phyloP scores from a whole-genome alignment of 192 early-diverging fungal species.

The Backusella australiensis region DNA sequence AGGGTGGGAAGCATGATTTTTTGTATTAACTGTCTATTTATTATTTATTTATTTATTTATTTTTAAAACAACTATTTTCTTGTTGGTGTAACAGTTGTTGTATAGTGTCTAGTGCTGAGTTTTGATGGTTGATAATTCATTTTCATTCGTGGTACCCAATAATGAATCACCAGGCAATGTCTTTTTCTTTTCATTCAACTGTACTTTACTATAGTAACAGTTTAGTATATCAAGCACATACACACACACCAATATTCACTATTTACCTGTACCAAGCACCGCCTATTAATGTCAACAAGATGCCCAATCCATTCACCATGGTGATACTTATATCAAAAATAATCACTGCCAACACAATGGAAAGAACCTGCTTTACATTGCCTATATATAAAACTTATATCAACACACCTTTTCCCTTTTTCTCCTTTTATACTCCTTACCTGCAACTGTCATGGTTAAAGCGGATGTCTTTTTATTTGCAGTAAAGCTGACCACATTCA shows the following conservation, averaged over 20 bases:
- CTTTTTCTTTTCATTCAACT: slow-evolving; percentile 24
- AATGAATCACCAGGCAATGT: slow-evolving; percentile 4
- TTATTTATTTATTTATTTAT: neutral
- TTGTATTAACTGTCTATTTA: neutral
- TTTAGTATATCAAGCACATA: too few relatives aligned
- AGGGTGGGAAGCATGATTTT: neutral
- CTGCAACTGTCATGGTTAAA: slow-evolving; percentile 77
- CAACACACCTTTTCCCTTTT: neutral
- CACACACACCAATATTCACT: too few relatives aligned
- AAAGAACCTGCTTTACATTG: slow-evolving; percentile 70
- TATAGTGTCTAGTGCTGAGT: slow-evolving; percentile 7
- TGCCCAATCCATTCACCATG: slow-evolving; percentile 55
- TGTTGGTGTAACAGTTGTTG: neutral
- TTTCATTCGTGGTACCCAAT: slow-evolving; percentile 4
- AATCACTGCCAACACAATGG: slow-evolving; percentile 58
- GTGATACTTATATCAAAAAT: slow-evolving; percentile 60
- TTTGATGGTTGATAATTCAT: slow-evolving; percentile 21
- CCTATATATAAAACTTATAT: neutral
- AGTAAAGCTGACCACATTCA: slow-evolving; percentile 84
- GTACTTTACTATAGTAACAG: slow-evolving; percentile 17
- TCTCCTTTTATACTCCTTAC: slow-evolving; percentile 9
- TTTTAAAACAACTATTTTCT: neutral
- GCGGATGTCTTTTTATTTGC: slow-evolving; percentile 87
- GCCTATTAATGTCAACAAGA: slow-evolving; percentile 55
- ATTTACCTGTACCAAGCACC: slow-evolving; percentile 59